phyloP scores from a whole-genome alignment of 2,329 filamentous ascomycete species.

The Colletotrichum magnum region DNA sequence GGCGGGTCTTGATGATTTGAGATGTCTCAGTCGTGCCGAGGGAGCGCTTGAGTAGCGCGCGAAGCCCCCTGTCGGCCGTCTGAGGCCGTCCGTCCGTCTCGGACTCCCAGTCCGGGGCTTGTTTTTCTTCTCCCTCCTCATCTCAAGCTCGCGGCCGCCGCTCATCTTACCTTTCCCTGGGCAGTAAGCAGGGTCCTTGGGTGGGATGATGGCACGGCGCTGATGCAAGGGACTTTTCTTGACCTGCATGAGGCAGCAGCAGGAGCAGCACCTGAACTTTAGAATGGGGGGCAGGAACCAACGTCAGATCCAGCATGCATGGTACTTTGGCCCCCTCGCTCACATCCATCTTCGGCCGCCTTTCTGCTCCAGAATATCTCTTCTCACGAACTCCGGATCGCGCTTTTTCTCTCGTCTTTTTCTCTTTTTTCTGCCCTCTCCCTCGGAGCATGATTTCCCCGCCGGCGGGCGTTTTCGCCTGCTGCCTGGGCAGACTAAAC shows the following conservation, averaged over 20 bases:
- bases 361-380: too few relatives aligned
- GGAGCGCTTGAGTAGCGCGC: not conserved
- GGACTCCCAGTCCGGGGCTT: too few relatives aligned
- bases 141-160: too few relatives aligned
- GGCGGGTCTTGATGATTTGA: not conserved
- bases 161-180: too few relatives aligned
- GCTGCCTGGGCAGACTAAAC: not conserved
- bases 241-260: too few relatives aligned
- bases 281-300: not conserved
- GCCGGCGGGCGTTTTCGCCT: not conserved
- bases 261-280: too few relatives aligned
- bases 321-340: not conserved
- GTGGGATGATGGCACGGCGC: too few relatives aligned
- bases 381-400: not conserved
- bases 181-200: too few relatives aligned
- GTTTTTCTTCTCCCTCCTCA: too few relatives aligned
- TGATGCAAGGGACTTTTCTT: not conserved
- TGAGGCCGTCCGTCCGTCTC: too few relatives aligned
- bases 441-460: not conserved
- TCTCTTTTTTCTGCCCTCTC: not conserved
- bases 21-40: too few relatives aligned
- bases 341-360: too few relatives aligned
- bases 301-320: not conserved
- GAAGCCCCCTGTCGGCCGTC: not conserved
- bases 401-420: not conserved